Evolutionary conservation across 192 early-diverging fungal genomes (phyloP).

Genomic region (Dispira parvispora): DNA sequence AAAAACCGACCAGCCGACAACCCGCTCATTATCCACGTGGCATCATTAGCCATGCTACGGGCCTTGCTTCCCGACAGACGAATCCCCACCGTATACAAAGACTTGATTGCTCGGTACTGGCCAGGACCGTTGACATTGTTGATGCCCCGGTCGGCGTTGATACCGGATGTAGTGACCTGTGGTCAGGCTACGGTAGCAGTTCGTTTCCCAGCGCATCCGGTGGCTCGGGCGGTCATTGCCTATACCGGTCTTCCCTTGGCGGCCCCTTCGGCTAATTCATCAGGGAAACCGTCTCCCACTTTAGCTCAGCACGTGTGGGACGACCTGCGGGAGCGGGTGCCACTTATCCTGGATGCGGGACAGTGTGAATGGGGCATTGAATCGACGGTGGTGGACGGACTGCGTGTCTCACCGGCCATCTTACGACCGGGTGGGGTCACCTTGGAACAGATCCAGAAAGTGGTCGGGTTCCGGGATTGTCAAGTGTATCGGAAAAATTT

Average conservation of each 20-base stretch:
- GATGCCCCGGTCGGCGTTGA: slow-evolving; percentile 44
- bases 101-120: slow-evolving; percentile 58
- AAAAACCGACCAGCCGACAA: slow-evolving; percentile 92
- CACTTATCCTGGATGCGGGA: slow-evolving; percentile 82
- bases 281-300: slow-evolving; percentile 89
- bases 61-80: slow-evolving; percentile 37
- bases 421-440: slow-evolving; percentile 88
- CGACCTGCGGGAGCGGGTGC: slow-evolving; percentile 64
- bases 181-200: slow-evolving; percentile 77
- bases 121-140: slow-evolving; percentile 90
- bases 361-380: slow-evolving; percentile 82
- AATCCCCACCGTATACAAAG: slow-evolving; percentile 54
- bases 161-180: slow-evolving; percentile 68
- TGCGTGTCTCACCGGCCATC: slow-evolving; percentile 55
- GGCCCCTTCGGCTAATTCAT: slow-evolving; percentile 95
- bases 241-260: slow-evolving; percentile 76
- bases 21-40: slow-evolving; percentile 93
- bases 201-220: slow-evolving; percentile 79
- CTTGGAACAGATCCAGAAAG: slow-evolving; percentile 41
- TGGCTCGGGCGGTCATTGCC: slow-evolving; percentile 78
- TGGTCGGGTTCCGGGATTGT: slow-evolving; percentile 45
- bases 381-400: slow-evolving; percentile 80
- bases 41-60: slow-evolving; percentile 73
- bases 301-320: slow-evolving; percentile 69
- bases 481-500: slow-evolving; percentile 71